Conservation (phyloP, 495 filamentous ascomycete species). For the Friedmanniomyces simplex region DNA sequence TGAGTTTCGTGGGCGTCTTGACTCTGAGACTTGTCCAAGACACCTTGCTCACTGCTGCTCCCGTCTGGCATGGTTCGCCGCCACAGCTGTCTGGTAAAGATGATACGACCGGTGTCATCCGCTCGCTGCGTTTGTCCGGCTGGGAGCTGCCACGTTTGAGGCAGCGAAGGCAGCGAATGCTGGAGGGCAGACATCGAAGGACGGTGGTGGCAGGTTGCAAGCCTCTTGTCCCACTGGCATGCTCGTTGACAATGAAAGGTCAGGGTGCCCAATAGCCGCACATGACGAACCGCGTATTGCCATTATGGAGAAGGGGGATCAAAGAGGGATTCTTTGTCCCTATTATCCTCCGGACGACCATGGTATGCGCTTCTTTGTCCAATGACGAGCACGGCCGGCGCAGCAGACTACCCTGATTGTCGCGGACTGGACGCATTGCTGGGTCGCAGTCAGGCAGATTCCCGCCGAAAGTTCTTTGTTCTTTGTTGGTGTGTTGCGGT, state of each 20-base stretch:
- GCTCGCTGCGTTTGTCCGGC: slow-evolving; percentile 2
- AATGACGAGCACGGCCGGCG: slow-evolving; percentile 14
- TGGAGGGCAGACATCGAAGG: slow-evolving; percentile 14
- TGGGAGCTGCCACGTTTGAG: not conserved
- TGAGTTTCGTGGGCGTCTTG: slow-evolving; percentile 3
- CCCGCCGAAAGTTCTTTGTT: slow-evolving; percentile 15
- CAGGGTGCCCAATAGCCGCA: slow-evolving; percentile 6
- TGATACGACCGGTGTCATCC: slow-evolving; percentile 12
- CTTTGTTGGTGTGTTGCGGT: slow-evolving; percentile 17
- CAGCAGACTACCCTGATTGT: slow-evolving; percentile 13
- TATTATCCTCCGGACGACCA: slow-evolving; percentile 16
- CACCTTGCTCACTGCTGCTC: slow-evolving; percentile 4
- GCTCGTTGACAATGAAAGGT: slow-evolving; percentile 14
- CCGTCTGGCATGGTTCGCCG: slow-evolving; percentile 20
- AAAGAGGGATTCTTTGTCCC: slow-evolving; percentile 15
- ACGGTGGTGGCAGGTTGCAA: slow-evolving; percentile 13
- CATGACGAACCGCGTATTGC: slow-evolving; percentile 4
- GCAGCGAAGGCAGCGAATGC: not conserved
- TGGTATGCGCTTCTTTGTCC: slow-evolving; percentile 19
- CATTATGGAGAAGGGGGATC: slow-evolving; percentile 9
- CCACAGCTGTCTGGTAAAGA: slow-evolving; percentile 23
- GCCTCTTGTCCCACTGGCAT: slow-evolving; percentile 17
- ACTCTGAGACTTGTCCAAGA: slow-evolving; percentile 16
- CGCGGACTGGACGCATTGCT: slow-evolving; percentile 14
- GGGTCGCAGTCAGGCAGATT: slow-evolving; percentile 1